Conservation (phyloP, 495 filamentous ascomycete species). For the Apodospora peruviana region DNA sequence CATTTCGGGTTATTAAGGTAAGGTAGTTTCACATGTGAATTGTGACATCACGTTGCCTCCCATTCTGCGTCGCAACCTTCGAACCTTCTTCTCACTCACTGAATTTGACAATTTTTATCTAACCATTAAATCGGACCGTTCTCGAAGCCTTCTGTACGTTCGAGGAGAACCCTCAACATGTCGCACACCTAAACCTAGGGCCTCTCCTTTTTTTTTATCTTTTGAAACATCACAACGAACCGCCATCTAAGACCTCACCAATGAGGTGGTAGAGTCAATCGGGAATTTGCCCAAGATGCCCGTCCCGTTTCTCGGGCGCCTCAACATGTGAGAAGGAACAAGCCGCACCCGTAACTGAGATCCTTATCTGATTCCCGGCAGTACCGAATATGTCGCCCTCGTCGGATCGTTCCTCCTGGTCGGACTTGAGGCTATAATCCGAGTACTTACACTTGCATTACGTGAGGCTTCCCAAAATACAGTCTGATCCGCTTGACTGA, state of each 20-base stretch:
- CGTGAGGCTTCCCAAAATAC: constrained; percentile 49
- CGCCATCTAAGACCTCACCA: neutral
- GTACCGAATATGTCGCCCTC: constrained; percentile 81
- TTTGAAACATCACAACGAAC: neutral
- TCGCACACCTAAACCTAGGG: neutral
- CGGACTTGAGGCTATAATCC: constrained; percentile 70
- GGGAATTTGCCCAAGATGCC: constrained; percentile 50
- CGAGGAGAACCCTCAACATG: neutral
- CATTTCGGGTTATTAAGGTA: too few relatives aligned
- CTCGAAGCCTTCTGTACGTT: neutral
- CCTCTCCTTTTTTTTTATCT: neutral
- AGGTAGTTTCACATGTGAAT: constrained; percentile 13
- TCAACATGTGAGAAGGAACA: constrained; percentile 55
- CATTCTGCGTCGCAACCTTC: neutral
- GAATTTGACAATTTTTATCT: too few relatives aligned
- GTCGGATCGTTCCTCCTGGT: constrained; percentile 76
- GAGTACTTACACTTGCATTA: constrained; percentile 84
- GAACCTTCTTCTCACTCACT: neutral
- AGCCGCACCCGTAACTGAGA: neutral
- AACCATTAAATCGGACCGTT: neutral
- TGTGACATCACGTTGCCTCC: constrained; percentile 14
- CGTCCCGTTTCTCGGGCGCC: constrained; percentile 77
- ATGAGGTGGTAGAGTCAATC: constrained; percentile 10
- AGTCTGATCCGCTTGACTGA: neutral
- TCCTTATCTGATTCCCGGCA: constrained; percentile 19